phyloP scores from a whole-genome alignment of 495 filamentous ascomycete species.

The Xylaria acuta region DNA sequence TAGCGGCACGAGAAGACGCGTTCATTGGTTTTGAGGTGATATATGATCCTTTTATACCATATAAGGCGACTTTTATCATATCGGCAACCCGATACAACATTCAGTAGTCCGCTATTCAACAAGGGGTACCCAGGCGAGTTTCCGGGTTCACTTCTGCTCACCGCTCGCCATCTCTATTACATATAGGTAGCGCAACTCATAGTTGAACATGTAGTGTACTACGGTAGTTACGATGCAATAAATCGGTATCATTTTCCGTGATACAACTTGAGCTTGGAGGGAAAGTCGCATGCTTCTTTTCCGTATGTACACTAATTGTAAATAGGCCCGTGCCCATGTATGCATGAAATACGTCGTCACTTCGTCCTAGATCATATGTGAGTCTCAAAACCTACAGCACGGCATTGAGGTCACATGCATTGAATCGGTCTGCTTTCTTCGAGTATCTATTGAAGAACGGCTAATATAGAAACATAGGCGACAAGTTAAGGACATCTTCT shows the following conservation, averaged over 20 bases:
- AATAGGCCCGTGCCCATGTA: neutral
- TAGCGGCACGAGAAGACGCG: constrained; percentile 2
- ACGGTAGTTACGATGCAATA: neutral
- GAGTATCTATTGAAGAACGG: neutral
- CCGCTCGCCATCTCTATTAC: neutral
- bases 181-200: neutral
- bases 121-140: constrained; percentile 18
- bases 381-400: neutral
- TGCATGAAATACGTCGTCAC: neutral
- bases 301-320: neutral
- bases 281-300: constrained; percentile 5
- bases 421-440: neutral
- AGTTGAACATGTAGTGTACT: neutral
- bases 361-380: neutral
- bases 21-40: constrained; percentile 9
- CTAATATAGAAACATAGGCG: neutral
- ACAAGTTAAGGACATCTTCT: neutral
- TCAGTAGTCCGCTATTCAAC: constrained; percentile 3
- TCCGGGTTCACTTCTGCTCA: constrained; percentile 9
- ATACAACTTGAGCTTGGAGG: neutral
- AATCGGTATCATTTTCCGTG: neutral
- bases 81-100: constrained; percentile 9
- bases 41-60: constrained; percentile 24
- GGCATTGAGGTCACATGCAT: neutral
- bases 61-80: neutral